phyloP scores from a whole-genome alignment of 1,284 basidiomycete species.

The Retiboletus flavoniger region DNA sequence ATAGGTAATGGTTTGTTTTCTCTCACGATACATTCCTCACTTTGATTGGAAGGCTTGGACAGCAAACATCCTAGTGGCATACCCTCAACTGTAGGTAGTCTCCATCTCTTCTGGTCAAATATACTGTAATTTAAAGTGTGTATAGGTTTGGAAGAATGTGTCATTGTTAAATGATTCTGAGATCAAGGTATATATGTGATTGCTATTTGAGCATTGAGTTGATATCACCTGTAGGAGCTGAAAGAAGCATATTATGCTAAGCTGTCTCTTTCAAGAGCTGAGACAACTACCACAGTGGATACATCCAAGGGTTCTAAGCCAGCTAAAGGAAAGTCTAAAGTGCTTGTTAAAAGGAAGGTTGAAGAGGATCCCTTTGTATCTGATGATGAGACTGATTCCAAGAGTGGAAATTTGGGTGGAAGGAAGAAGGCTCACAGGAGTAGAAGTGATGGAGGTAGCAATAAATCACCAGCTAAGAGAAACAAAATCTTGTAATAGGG shows the following conservation, averaged over 20 bases:
- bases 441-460: slow-evolving; percentile 17
- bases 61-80: slow-evolving; percentile 74
- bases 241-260: slow-evolving; percentile 58
- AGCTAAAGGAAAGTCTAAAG: slow-evolving; percentile 40
- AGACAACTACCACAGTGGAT: slow-evolving; percentile 18
- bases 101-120: slow-evolving; percentile 8
- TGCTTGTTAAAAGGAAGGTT: slow-evolving; percentile 41
- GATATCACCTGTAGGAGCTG: slow-evolving; percentile 42
- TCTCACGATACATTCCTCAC: not conserved
- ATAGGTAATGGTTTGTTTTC: slow-evolving; percentile 43
- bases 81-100: slow-evolving; percentile 55
- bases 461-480: slow-evolving; percentile 9
- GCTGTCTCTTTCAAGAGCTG: slow-evolving; percentile 33
- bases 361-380: slow-evolving; percentile 48
- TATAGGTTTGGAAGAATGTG: slow-evolving; percentile 64
- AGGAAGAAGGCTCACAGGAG: slow-evolving; percentile 7
- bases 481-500: not conserved
- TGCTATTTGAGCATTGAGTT: not conserved
- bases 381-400: slow-evolving; percentile 38
- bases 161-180: slow-evolving; percentile 58
- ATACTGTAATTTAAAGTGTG: not conserved
- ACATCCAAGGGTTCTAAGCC: slow-evolving; percentile 24
- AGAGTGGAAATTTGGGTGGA: not conserved
- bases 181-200: slow-evolving; percentile 46
- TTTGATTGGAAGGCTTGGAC: slow-evolving; percentile 50